Percentiles rank a stretch among this genome's conserved stretches.
phyloP scores from a whole-genome alignment of 495 filamentous ascomycete genomes.

The Corynascus novoguineensis region DNA sequence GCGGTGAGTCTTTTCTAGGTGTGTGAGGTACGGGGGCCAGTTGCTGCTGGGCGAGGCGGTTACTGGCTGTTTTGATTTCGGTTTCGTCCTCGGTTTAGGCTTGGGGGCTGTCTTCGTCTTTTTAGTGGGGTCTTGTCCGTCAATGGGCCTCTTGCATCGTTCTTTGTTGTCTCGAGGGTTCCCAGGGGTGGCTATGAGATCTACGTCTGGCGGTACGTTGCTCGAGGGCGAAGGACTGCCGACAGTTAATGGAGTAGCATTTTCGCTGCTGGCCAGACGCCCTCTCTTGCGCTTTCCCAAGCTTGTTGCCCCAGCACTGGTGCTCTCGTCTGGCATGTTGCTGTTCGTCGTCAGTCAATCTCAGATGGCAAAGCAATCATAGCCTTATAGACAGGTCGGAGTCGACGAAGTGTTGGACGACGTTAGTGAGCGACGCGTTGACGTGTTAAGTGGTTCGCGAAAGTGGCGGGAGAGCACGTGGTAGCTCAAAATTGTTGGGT shows the following conservation, averaged over 20 bases:
- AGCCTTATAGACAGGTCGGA: too few relatives aligned
- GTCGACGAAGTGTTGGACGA: background rate
- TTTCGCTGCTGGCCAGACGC: background rate
- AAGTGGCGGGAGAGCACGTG: conserved; percentile 40
- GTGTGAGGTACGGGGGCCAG: conserved; percentile 71
- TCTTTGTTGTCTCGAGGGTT: too few relatives aligned
- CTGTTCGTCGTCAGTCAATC: background rate
- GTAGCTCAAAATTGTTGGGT: background rate
- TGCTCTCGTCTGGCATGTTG: background rate
- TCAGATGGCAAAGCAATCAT: background rate
- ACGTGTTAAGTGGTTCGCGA: conserved; percentile 26
- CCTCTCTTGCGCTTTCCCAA: conserved; percentile 18
- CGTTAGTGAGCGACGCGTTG: background rate
- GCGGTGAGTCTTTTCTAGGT: conserved; percentile 68
- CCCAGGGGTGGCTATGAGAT: too few relatives aligned
- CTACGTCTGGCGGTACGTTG: background rate
- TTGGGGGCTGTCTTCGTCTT: conserved; percentile 1
- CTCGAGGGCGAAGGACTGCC: background rate
- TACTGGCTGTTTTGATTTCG: background rate
- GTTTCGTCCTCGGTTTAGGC: conserved; percentile 1
- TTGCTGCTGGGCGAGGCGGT: background rate
- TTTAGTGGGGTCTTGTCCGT: background rate
- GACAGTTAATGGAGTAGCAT: background rate
- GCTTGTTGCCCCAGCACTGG: background rate
- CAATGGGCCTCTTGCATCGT: too few relatives aligned